Percentiles rank a stretch among this genome's conserved stretches.
These are phyloP conservation scores for Periconia macrospinosa DNA, from an alignment of 2,329 filamentous ascomycete genomes.

Conservation along the genomic window DNA sequence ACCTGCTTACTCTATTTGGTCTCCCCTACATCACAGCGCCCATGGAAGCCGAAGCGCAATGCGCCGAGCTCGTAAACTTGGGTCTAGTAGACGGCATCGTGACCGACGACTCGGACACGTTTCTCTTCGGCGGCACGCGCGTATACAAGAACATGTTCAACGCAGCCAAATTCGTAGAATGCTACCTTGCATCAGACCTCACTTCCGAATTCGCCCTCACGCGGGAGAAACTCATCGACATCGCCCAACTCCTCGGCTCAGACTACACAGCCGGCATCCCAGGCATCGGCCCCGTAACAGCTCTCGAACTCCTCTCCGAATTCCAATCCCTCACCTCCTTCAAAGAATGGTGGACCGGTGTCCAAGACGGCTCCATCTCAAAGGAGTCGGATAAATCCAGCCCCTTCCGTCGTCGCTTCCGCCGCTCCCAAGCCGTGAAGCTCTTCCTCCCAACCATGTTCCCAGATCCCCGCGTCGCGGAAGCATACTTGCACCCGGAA, in stretches of 20 bases:
- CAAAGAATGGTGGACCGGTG: conserved; percentile 80
- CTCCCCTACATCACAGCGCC: conserved; percentile 96
- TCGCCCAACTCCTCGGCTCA: conserved; percentile 87
- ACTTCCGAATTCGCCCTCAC: conserved; percentile 87
- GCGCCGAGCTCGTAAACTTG: conserved; percentile 82
- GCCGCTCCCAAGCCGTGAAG: conserved; percentile 75
- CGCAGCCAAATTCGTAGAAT: conserved; percentile 95
- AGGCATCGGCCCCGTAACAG: conserved; percentile 90
- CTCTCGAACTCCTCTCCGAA: conserved; percentile 90
- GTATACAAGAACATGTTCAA: conserved; percentile 99
- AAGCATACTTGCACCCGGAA: conserved; percentile 83
- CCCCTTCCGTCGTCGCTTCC: conserved; percentile 82
- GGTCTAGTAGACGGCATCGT: conserved; percentile 96
- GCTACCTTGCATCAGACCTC: conserved; percentile 81
- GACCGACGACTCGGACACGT: conserved; percentile 95
- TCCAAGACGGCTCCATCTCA: conserved; percentile 69
- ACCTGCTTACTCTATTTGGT: conserved; percentile 85
- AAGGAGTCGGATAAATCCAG: conserved; percentile 59
- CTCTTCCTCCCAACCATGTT: conserved; percentile 83
- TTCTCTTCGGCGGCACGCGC: conserved; percentile 92
- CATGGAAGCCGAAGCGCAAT: conserved; percentile 99
- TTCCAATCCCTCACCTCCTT: conserved; percentile 79
- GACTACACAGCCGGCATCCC: conserved; percentile 94
- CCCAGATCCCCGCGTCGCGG: conserved; percentile 74
- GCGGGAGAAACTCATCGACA: conserved; percentile 81